Evolutionary conservation across 441 rosid species (phyloP).

Genomic region (Pelargonium myrrhifolium): DNA sequence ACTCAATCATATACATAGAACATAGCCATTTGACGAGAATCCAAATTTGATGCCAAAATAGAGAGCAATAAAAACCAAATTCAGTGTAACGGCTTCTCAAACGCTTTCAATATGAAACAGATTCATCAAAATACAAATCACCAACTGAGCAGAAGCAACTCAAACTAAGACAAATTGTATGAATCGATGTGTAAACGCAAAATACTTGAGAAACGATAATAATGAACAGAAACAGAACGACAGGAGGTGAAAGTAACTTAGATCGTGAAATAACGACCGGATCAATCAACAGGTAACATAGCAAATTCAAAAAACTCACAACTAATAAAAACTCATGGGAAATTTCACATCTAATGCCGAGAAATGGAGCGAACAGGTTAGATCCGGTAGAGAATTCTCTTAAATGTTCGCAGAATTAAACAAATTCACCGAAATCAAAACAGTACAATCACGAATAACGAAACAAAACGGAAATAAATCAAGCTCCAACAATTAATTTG

Average conservation of each 20-base stretch:
- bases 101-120: background rate
- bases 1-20: background rate
- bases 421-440: background rate
- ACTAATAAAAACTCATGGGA: background rate
- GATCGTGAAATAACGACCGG: background rate
- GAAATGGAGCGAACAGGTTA: background rate
- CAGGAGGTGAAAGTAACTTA: background rate
- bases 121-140: background rate
- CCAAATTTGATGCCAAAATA: background rate
- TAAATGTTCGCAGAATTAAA: background rate
- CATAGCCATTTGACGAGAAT: background rate
- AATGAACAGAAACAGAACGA: background rate
- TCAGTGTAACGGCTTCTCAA: background rate
- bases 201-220: background rate
- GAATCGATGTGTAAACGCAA: background rate
- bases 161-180: background rate
- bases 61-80: background rate
- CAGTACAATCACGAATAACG: background rate
- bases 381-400: background rate
- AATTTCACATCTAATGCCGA: conserved; percentile 1
- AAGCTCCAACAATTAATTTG: background rate
- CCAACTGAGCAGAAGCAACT: background rate
- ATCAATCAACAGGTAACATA: background rate
- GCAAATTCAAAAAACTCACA: background rate
- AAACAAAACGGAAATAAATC: background rate